Evolutionary conservation across 1,139 yeast species (phyloP), one percentile per base, ranked within the genome.

Genomic region (Candida labiduridarum): DNA sequence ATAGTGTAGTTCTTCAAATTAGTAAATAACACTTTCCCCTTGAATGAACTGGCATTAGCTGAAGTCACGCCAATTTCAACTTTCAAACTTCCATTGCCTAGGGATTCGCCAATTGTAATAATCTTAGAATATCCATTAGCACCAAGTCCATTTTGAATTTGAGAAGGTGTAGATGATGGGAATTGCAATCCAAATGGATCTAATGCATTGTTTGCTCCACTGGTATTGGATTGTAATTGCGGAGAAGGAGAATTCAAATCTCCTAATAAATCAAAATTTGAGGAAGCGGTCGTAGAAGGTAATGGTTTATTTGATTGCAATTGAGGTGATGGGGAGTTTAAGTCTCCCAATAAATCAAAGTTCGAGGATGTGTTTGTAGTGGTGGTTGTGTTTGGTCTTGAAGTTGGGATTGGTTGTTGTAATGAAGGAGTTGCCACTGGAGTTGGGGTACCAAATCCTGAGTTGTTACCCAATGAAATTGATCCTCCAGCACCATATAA

Each of bases 151-250:
- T 54, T 41, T 49, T 65, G 73, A 11, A 74, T 65, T 52, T 61
- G 68, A 27, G 64, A 48, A 1, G 82, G 76, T 2, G 80, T 68
- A 0, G 71, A 59, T 3, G 69, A 53, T 5, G 79, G 77, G 65
- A 81, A 80, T 55, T 69, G 72, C 50, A 82, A 72, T 12, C 74
- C 78, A 60, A 81, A 81, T 29, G 85, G 85, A 57, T 81, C 85
- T 49, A 80, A 68, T 19, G 44, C 31, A 31, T 39, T 50, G 39
- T 16, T 42, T 29, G 58, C 52, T 25, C 69, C 63, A 50, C 73
- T 73, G 12, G 78, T 22, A 50, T 75, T 74, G 12, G 79, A 74
- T 63, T 76, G 80, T 49, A 76, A 72, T 59, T 76, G 80, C 2
- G 79, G 77, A 9, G 79, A 71, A 38, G 83, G 79, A 22, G 81